A percentile compares a stretch with the other conserved stretches of the same genome.
Conservation (phyloP, 768 basidiomycete genomes). For the Boletus speciosus region DNA sequence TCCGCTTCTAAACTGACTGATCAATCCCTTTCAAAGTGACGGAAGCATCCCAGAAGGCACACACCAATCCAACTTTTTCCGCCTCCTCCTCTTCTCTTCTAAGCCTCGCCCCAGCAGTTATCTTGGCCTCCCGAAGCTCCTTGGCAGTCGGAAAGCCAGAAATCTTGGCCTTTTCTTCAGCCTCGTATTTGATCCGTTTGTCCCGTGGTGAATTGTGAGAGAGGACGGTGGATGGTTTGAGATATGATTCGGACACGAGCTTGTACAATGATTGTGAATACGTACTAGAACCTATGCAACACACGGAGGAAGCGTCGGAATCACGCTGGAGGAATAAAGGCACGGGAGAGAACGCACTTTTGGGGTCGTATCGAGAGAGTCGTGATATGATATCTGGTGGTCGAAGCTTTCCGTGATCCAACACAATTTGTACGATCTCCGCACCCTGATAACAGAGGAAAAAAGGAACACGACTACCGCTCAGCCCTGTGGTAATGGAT, state of each 20-base stretch:
- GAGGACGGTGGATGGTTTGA: slow-evolving; percentile 74
- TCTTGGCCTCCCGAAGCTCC: slow-evolving; percentile 70
- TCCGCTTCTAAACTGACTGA: slow-evolving; percentile 54
- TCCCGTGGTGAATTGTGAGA: slow-evolving; percentile 81
- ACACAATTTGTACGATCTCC: slow-evolving; percentile 68
- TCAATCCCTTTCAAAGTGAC: slow-evolving; percentile 10
- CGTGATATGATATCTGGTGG: slow-evolving; percentile 62
- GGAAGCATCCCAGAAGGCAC: slow-evolving; percentile 20
- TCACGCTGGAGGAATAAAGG: not conserved
- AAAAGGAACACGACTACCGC: too few species aligned
- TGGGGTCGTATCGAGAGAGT: slow-evolving; percentile 51
- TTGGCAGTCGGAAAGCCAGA: slow-evolving; percentile 76
- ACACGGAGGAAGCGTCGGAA: not conserved
- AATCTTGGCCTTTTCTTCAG: slow-evolving; percentile 72
- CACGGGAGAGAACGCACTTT: slow-evolving; percentile 43
- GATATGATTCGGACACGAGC: slow-evolving; percentile 68
- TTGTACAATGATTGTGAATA: slow-evolving; percentile 64
- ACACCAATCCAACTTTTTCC: slow-evolving; percentile 69
- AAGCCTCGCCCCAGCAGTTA: slow-evolving; percentile 58
- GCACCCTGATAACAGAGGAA: slow-evolving; percentile 49
- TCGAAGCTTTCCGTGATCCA: slow-evolving; percentile 85
- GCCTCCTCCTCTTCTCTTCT: slow-evolving; percentile 71
- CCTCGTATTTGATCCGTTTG: slow-evolving; percentile 76
- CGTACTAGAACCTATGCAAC: slow-evolving; percentile 31
- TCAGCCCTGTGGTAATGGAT: not conserved